Evolutionary conservation across 352 stramenopile genomes (phyloP).

Genomic region (Pilasporangium apinafurcum): DNA sequence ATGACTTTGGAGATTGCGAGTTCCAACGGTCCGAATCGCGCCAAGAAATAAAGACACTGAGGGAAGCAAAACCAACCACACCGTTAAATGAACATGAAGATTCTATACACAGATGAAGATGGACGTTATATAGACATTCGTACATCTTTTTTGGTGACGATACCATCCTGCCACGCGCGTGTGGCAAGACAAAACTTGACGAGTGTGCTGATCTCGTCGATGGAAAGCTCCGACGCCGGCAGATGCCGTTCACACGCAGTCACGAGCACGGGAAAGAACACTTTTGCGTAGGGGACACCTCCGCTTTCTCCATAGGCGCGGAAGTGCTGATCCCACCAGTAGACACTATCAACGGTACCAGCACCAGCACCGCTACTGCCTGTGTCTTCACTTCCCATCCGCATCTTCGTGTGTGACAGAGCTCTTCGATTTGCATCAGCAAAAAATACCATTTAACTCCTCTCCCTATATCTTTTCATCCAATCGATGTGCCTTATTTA

Average conservation of each 20-base stretch:
- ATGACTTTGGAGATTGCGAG: constrained; percentile 47
- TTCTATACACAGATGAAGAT: background rate
- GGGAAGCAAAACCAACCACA: background rate
- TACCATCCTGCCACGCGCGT: constrained; percentile 27
- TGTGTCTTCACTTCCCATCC: no score
- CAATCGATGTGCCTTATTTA: no score
- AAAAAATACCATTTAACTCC: no score
- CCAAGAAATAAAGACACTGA: constrained; percentile 57
- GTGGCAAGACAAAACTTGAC: constrained; percentile 45
- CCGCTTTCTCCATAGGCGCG: constrained; percentile 1
- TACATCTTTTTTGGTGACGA: constrained; percentile 41
- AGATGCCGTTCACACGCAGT: constrained; percentile 23
- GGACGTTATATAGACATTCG: no score
- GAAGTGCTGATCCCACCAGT: constrained; percentile 28
- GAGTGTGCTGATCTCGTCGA: constrained; percentile 51
- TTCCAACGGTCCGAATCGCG: constrained; percentile 67
- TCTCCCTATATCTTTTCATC: no score
- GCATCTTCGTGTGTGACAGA: no score
- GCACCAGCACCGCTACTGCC: no score
- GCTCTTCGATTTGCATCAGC: no score
- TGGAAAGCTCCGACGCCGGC: constrained; percentile 30
- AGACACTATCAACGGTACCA: no score
- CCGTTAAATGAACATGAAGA: background rate
- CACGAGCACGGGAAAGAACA: constrained; percentile 60
- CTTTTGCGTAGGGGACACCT: constrained; percentile 16